Evolutionary conservation across 805 yeast species (phyloP).

Genomic region (Pichia membranifaciens): DNA sequence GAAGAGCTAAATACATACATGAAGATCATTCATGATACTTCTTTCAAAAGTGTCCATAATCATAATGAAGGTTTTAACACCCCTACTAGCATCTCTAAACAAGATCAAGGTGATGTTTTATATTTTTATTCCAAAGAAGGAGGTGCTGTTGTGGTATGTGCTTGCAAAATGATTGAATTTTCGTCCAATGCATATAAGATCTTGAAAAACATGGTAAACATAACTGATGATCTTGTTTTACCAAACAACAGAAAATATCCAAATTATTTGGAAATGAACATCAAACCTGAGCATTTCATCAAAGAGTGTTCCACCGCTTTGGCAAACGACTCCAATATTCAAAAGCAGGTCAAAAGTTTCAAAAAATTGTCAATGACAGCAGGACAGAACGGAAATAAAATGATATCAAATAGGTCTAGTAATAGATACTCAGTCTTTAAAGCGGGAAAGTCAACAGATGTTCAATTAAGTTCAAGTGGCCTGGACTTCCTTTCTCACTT

Average conservation of each 20-base stretch:
- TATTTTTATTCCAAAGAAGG: conserved; percentile 66
- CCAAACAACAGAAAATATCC: conserved; percentile 58
- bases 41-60: conserved; percentile 17
- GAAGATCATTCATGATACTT: conserved; percentile 45
- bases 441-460: conserved; percentile 44
- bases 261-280: conserved; percentile 51
- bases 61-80: background rate
- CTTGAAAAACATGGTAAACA: conserved; percentile 37
- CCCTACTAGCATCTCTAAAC: background rate
- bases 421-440: conserved; percentile 47
- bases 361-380: conserved; percentile 8
- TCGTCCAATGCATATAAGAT: conserved; percentile 44
- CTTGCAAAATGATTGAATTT: conserved; percentile 46
- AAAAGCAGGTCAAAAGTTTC: conserved; percentile 22
- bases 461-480: conserved; percentile 44
- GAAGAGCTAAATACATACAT: conserved; percentile 62
- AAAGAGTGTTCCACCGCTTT: conserved; percentile 56
- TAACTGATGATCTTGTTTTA: conserved; percentile 63
- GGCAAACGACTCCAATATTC: conserved; percentile 35
- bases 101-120: conserved; percentile 2
- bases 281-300: conserved; percentile 57
- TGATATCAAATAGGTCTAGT: conserved; percentile 8
- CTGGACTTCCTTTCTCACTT: conserved; percentile 34
- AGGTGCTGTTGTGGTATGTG: conserved; percentile 33
- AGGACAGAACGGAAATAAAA: background rate